Conservation (phyloP, 1,284 basidiomycete species). For the Naganishia sp. region DNA sequence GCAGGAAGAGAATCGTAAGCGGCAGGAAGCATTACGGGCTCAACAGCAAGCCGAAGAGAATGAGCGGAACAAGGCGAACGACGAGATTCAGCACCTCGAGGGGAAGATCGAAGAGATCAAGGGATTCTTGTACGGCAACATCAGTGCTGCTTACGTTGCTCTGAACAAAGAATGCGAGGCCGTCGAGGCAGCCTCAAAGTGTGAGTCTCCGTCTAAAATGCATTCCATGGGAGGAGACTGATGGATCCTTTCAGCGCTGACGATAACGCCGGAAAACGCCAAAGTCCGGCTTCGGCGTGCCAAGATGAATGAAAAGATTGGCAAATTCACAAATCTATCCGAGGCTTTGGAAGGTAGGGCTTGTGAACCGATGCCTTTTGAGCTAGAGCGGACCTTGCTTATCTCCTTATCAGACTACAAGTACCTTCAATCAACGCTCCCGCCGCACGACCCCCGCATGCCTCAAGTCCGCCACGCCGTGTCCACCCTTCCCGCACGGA, state of each 20-base stretch:
- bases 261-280: constrained; percentile 77
- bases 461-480: constrained; percentile 17
- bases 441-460: constrained; percentile 27
- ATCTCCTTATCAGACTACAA: constrained; percentile 16
- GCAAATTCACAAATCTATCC: constrained; percentile 77
- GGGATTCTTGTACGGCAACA: constrained; percentile 52
- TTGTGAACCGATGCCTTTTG: background rate
- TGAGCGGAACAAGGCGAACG: background rate
- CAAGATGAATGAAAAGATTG: constrained; percentile 74
- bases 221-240: background rate
- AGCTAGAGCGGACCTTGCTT: background rate
- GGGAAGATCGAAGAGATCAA: constrained; percentile 51
- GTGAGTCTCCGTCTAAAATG: constrained; percentile 33
- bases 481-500: constrained; percentile 9
- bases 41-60: background rate
- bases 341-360: constrained; percentile 77
- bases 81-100: constrained; percentile 6
- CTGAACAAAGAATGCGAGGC: constrained; percentile 43
- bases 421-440: constrained; percentile 34
- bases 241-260: constrained; percentile 63
- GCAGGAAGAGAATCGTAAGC: constrained; percentile 7
- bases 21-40: background rate
- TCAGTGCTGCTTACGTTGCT: constrained; percentile 38
- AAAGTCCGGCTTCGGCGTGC: constrained; percentile 89
- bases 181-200: constrained; percentile 53